Base-by-base conservation (phyloP, 163 green algal species). In the Scenedesmus sp. region DNA sequence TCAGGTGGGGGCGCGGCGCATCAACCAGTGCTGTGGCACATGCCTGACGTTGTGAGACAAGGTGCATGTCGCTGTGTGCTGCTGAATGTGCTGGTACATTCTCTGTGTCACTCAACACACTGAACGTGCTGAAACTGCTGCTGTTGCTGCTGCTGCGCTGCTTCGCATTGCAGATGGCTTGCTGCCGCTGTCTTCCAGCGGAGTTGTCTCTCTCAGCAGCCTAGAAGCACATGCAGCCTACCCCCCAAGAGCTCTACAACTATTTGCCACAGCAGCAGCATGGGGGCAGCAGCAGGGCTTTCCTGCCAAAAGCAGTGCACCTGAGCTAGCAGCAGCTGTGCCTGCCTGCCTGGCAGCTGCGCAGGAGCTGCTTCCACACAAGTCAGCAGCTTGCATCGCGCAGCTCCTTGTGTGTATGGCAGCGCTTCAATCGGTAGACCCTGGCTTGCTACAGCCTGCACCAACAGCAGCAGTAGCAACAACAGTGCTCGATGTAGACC, bases 311-410 rank as follows among this genome's bases (percentile, higher is more conserved):
- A 40, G 65, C 26, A 76, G 30, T n/a, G 12, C 30, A 20, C 30
- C 30, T 76, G 65, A 40, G 30, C 2, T 42, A 1, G 65, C 65
- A 76, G 65, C 30, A 40, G 65, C 65, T 40, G 30, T 87, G 20
- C 20, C 9, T 40, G 53, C 30, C 10, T 51, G 33, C 35, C 15
- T 87, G 16, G 53, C 15, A 30, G 82, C 82, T 46, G 53, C 82
- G 0, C 82, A 87, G 35, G 51, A 79, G 44, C 18, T 78, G 82
- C 53, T 87, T 35, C 53, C 82, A 20, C 82, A 87, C 16, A 87
- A 79, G 82, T 26, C 51, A 42, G 46, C n/a, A 46, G 13, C 30
- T 7, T 35, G n/a, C 16, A 72, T 86, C 18, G 49, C 81, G 46
- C 12, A 86, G 30, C 33, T 87, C 18, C 6, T 87, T 0, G 70